These are phyloP conservation scores for Maudiozyma turicensis DNA, from an alignment of 805 yeast genomes.

Conservation along the genomic window DNA sequence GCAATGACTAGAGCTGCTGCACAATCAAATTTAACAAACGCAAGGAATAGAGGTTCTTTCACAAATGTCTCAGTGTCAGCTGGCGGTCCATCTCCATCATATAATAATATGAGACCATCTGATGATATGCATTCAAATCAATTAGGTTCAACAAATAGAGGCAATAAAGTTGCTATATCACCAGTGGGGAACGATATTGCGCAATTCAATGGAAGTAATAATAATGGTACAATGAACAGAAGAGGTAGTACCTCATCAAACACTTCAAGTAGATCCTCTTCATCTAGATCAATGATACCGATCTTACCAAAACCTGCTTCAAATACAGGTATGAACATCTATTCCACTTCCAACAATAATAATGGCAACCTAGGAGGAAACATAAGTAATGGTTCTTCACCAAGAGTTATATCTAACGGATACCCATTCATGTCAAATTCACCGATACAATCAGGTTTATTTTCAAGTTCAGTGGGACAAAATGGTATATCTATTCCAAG, in stretches of 20 bases:
- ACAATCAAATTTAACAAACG: slow-evolving; percentile 1
- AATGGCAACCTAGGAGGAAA: too few species aligned
- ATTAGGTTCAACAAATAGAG: not conserved
- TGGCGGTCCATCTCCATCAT: not conserved
- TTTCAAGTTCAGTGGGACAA: slow-evolving; percentile 18
- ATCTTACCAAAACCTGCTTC: slow-evolving; percentile 26
- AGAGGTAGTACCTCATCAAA: slow-evolving; percentile 26
- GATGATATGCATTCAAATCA: not conserved
- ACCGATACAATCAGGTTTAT: slow-evolving; percentile 15
- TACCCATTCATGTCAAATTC: slow-evolving; percentile 8
- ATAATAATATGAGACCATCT: not conserved
- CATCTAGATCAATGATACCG: slow-evolving; percentile 27
- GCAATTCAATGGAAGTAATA: not conserved
- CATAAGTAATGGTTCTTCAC: slow-evolving; percentile 24
- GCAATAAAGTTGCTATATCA: not conserved
- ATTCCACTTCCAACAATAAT: slow-evolving; percentile 5
- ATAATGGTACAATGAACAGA: slow-evolving; percentile 12
- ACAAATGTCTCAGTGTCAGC: not conserved
- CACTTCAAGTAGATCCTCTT: slow-evolving; percentile 23
- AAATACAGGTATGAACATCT: not conserved
- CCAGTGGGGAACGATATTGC: not conserved
- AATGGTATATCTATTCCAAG: slow-evolving; percentile 23
- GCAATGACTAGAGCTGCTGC: slow-evolving; percentile 5
- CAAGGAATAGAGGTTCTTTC: slow-evolving; percentile 3
- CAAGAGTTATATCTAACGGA: slow-evolving; percentile 10